Evolutionary conservation across 1,139 yeast species (phyloP).

Genomic region (Kodamaea fungicola): DNA sequence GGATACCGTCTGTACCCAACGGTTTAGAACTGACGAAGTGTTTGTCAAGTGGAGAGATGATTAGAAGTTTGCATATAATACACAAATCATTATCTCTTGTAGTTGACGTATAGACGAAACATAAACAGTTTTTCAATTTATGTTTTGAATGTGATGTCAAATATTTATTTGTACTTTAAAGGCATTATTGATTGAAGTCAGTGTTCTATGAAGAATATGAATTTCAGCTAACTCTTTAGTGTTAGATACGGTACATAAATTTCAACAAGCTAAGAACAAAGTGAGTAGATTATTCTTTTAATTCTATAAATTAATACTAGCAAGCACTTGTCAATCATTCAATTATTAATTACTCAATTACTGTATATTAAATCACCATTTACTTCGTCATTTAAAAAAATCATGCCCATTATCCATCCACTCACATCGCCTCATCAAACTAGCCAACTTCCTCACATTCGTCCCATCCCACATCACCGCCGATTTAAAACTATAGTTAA

Average conservation of each 20-base stretch:
- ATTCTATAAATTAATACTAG: no score
- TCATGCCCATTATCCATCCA: no score
- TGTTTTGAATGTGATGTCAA: slow-evolving; percentile 1
- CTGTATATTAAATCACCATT: no score
- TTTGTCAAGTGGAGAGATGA: slow-evolving; percentile 83
- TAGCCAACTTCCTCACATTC: slow-evolving; percentile 44
- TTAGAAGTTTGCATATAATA: slow-evolving; percentile 11
- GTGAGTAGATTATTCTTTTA: no score
- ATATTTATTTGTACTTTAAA: slow-evolving; percentile 1
- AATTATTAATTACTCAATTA: no score
- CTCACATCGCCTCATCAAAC: slow-evolving; percentile 39
- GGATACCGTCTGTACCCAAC: slow-evolving; percentile 86
- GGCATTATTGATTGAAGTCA: no score
- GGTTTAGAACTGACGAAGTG: slow-evolving; percentile 93
- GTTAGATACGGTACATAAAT: slow-evolving; percentile 9
- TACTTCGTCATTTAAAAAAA: neutral
- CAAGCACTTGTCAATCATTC: no score
- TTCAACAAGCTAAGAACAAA: no score
- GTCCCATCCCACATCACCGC: slow-evolving; percentile 48
- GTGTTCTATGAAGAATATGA: no score
- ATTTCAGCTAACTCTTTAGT: no score
- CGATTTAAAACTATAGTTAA: slow-evolving; percentile 39
- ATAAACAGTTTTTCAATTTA: neutral
- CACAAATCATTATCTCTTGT: neutral
- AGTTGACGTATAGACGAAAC: slow-evolving; percentile 1